Conservation (phyloP, 116 monocot species). For the Dioscorea cayenensis region DNA sequence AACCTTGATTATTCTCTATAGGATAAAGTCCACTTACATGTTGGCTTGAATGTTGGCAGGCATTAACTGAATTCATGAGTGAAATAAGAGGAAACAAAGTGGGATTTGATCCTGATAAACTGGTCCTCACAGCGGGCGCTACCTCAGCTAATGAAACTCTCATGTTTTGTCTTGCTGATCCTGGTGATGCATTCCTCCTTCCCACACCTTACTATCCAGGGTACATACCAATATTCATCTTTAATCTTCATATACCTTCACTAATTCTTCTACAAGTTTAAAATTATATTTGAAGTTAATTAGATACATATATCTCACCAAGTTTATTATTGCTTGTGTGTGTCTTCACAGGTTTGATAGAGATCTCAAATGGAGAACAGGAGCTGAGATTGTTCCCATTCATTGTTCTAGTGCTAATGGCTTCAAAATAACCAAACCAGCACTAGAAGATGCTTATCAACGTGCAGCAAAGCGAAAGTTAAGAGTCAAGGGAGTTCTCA, state of each 20-base stretch:
- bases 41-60: constrained; percentile 28
- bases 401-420: constrained; percentile 53
- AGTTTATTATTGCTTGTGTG: not conserved
- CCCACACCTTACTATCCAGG: constrained; percentile 97
- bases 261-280: too few species aligned
- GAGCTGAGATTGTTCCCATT: constrained; percentile 67
- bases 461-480: constrained; percentile 23
- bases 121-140: constrained; percentile 88
- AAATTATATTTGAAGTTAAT: too few species aligned
- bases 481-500: constrained; percentile 45
- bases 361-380: constrained; percentile 89
- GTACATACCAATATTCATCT: constrained; percentile 13
- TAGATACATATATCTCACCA: too few species aligned
- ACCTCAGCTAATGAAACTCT: constrained; percentile 84
- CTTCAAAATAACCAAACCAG: constrained; percentile 44
- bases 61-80: constrained; percentile 63
- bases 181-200: constrained; percentile 82
- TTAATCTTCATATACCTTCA: not conserved
- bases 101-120: constrained; percentile 48
- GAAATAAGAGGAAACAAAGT: constrained; percentile 58
- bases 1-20: not conserved
- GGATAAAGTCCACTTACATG: not conserved
- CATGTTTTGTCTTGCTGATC: constrained; percentile 76
- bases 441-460: constrained; percentile 44
- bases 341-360: constrained; percentile 51